Base-by-base conservation (phyloP, 495 filamentous ascomycete species). In the Hypoxylon rickii region DNA sequence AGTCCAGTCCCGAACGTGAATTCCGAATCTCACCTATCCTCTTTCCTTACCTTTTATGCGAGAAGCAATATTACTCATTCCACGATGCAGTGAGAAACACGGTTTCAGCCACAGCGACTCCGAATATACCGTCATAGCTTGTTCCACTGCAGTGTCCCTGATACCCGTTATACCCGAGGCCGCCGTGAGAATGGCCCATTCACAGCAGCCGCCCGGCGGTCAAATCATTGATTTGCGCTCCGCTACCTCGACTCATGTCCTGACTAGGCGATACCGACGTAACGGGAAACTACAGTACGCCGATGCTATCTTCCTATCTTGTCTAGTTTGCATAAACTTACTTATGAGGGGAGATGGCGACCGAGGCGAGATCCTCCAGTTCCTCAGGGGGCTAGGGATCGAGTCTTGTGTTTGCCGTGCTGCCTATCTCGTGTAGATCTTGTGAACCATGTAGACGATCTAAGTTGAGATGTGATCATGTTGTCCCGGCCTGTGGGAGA, bases 401-500 rank as follows among this genome's bases (percentile, higher is more conserved):
- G 7, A 22, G 47, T 29, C 51, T 62, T 54, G 29, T 29, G 42
- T 39, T 18, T 22, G 37, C 56, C 17, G 7, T 44, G n/a, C 29
- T 45, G 31, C 17, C 44, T 22, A 21, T 42, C 10, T 43, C 21
- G 33, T 44, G 26, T 46, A 63, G 53, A 63, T 58, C 60, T 3
- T 58, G 60, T 63, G 63, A 54, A 48, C 63, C 54, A 55, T 64
- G 58, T 58, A 63, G 65, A 66, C 55, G 58, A 41, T 62, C 58
- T 47, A 70, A 70, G 48, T 49, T 70, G 15, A 63, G 58, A 33
- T 70, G 67, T 51, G 67, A 70, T 47, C 67, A 70, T 60, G 62
- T 65, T 34, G 54, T 68, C n/a, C 67, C 67, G 18, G 44, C 49
- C 21, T 70, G 67, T 42, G 58, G 62, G 21, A 61, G 67, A 20